Base-by-base conservation (phyloP, 345 rosid species). In the Euphorbia lathyris region DNA sequence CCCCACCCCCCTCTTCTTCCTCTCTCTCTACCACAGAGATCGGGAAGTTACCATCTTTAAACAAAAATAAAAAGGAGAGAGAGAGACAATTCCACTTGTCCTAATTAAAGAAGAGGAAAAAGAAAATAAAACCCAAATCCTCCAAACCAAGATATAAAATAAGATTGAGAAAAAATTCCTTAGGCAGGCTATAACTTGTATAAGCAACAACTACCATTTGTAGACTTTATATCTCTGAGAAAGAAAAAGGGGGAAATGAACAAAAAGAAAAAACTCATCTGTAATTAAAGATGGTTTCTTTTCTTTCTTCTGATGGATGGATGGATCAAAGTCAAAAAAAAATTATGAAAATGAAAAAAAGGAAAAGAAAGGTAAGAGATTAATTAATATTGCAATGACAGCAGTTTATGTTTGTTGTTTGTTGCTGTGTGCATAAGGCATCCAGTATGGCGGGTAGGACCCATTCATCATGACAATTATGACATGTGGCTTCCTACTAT, bases 1-100 rank as follows among this genome's bases (percentile, higher is more conserved):
- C n/a, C n/a, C n/a, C n/a, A 16, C 40, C 63, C 63, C 40, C 23
- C 5, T 42, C 63, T 0, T n/a, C 17, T 14, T 53, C 8, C 8
- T 26, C 72, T 25, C 66, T 17, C 43, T 53, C 45, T 19, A 13
- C 16, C n/a, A 5, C 25, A 19, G 43, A 66, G 65, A 75, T 68
- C 71, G 72, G 67, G 78, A 73, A 57, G 11, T 7, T 58, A 25
- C 68, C 72, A 38, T 68, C 66, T 27, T 57, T 60, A 8, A 58
- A 20, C 67, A 45, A 12, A 48, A 42, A 19, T 5, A 27, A 26
- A 19, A 16, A 27, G 20, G 5, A 0, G 51, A 14, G 30, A 65
- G 22, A 65, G 67, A 23, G n/a, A 40, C 20, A 34, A 20, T 61
- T 25, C 48, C 38, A 4, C 27, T 13, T 7, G 42, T 43, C 25